These are phyloP conservation scores for Leccinum broughii DNA, from an alignment of 768 basidiomycete species.

Conservation along the genomic window DNA sequence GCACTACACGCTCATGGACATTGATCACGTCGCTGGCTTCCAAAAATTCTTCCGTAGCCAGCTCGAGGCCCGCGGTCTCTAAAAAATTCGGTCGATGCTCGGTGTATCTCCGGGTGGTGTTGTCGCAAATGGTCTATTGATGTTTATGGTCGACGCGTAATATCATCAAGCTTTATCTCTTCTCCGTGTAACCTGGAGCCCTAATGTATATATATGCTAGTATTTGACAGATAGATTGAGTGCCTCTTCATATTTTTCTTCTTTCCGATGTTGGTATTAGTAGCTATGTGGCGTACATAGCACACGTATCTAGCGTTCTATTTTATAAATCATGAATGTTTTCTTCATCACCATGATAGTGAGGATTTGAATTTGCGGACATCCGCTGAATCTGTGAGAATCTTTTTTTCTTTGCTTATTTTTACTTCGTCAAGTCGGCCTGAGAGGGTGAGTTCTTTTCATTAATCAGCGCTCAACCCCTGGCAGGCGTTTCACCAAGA, in stretches of 20 bases:
- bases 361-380: not conserved
- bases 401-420: too few species aligned
- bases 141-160: not conserved
- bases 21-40: slow-evolving; percentile 32
- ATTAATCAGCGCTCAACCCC: too few species aligned
- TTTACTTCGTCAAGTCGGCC: too few species aligned
- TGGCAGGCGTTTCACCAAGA: too few species aligned
- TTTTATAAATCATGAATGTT: not conserved
- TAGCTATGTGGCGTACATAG: not conserved
- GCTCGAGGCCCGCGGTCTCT: slow-evolving; percentile 30
- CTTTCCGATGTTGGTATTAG: not conserved
- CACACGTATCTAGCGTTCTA: not conserved
- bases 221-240: not conserved
- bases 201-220: not conserved
- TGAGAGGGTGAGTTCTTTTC: too few species aligned
- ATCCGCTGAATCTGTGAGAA: not conserved
- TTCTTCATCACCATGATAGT: not conserved
- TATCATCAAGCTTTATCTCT: not conserved
- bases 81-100: not conserved
- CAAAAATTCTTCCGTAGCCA: slow-evolving; percentile 30
- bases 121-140: not conserved
- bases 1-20: slow-evolving; percentile 34
- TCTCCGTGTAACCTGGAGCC: not conserved
- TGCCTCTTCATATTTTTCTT: not conserved
- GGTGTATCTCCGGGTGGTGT: not conserved